phyloP scores from a whole-genome alignment of 2,329 filamentous ascomycete genomes.

The Tolypocladium amazonense region DNA sequence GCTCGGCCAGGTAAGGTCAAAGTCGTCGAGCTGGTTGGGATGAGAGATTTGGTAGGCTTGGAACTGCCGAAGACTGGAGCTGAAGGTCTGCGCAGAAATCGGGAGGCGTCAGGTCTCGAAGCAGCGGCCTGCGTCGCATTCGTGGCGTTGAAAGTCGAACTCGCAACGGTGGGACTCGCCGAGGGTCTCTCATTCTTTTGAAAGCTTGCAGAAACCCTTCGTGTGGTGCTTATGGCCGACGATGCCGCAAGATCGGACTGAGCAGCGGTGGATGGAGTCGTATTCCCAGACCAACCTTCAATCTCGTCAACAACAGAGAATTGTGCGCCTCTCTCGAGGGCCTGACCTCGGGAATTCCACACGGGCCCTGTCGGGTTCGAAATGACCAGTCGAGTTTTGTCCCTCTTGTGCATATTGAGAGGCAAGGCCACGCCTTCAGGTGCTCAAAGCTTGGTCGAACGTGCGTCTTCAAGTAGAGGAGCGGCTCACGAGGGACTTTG shows the following conservation, averaged over 20 bases:
- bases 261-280: neutral
- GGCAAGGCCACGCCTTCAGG: neutral
- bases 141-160: constrained; percentile 15
- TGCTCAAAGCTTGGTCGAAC: neutral
- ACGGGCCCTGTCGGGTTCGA: constrained; percentile 26
- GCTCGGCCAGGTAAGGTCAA: constrained; percentile 4
- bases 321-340: constrained; percentile 22
- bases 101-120: neutral
- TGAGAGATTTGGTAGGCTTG: constrained; percentile 2
- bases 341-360: constrained; percentile 23
- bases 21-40: constrained; percentile 7
- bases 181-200: constrained; percentile 11
- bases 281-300: constrained; percentile 19
- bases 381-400: constrained; percentile 17
- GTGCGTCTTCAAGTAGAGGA: neutral
- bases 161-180: constrained; percentile 18
- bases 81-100: constrained; percentile 8
- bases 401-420: constrained; percentile 1
- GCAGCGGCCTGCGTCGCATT: neutral
- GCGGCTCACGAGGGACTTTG: neutral
- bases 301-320: constrained; percentile 24
- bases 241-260: neutral
- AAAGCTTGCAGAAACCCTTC: constrained; percentile 21
- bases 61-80: constrained; percentile 1
- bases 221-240: constrained; percentile 7